These are phyloP conservation scores for Agaricus blazei DNA, from an alignment of 768 basidiomycete species.

Conservation along the genomic window DNA sequence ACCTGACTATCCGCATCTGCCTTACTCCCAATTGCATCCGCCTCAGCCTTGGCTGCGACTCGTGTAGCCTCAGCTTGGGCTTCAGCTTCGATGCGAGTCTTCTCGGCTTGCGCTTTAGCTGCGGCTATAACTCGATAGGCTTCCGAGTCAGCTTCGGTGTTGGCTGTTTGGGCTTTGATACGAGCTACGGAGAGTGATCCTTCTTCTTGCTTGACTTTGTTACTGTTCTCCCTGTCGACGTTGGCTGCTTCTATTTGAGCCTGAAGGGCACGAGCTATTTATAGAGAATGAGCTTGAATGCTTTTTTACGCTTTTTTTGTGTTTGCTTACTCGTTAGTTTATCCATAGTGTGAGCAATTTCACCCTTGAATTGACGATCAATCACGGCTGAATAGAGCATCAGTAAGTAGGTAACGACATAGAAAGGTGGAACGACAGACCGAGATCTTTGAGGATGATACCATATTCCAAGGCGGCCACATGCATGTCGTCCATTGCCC, in stretches of 20 bases:
- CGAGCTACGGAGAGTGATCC: slow-evolving; percentile 71
- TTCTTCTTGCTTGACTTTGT: slow-evolving; percentile 83
- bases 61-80: slow-evolving; percentile 76
- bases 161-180: slow-evolving; percentile 65
- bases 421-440: slow-evolving; percentile 25
- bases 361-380: slow-evolving; percentile 85
- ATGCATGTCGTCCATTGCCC: slow-evolving; percentile 86
- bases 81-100: slow-evolving; percentile 69
- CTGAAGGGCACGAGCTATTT: slow-evolving; percentile 65
- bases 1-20: slow-evolving; percentile 60
- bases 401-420: not conserved
- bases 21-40: slow-evolving; percentile 60
- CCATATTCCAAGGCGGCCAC: slow-evolving; percentile 80
- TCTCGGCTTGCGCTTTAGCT: slow-evolving; percentile 67
- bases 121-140: slow-evolving; percentile 71
- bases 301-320: not conserved
- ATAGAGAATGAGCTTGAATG: not conserved
- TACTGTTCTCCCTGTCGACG: slow-evolving; percentile 83
- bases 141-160: slow-evolving; percentile 67
- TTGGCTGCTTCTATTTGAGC: slow-evolving; percentile 88
- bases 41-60: slow-evolving; percentile 72
- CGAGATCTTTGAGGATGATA: slow-evolving; percentile 76
- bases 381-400: slow-evolving; percentile 56
- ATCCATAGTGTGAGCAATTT: slow-evolving; percentile 82
- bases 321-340: slow-evolving; percentile 51